Evolutionary conservation across 164 flowering plant genomes (phyloP).

Genomic region (Chimonanthus praecox): DNA sequence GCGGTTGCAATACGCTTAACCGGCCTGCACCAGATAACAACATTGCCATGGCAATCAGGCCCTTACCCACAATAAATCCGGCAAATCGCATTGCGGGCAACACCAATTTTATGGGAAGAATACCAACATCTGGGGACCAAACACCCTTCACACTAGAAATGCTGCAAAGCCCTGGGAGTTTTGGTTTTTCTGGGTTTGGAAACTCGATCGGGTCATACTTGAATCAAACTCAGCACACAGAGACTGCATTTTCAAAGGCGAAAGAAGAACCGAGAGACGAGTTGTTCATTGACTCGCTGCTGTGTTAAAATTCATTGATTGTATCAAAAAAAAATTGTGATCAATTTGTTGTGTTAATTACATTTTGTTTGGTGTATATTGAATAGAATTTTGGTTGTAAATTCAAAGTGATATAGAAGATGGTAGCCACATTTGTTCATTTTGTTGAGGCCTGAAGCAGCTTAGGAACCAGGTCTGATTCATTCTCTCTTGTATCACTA

Average conservation of each 20-base stretch:
- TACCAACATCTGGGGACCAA: constrained; percentile 13
- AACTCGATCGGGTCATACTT: not conserved
- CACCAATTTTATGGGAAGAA: constrained; percentile 23
- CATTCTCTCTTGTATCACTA: constrained; percentile 2
- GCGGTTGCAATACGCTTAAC: constrained; percentile 19
- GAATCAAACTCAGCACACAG: constrained; percentile 5
- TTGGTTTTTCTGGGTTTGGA: constrained; percentile 18
- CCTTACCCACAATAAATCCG: constrained; percentile 20
- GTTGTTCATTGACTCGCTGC: constrained; percentile 13
- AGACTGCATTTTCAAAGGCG: constrained; percentile 8
- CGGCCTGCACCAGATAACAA: constrained; percentile 23
- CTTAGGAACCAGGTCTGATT: constrained; percentile 5
- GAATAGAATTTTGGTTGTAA: constrained; percentile 7
- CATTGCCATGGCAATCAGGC: constrained; percentile 32
- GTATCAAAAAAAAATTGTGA: not conserved
- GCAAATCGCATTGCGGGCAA: not conserved
- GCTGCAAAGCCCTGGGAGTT: constrained; percentile 20
- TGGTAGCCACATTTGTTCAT: constrained; percentile 10
- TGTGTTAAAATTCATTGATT: constrained; percentile 7
- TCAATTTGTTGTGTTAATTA: not conserved
- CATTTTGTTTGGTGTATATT: constrained; percentile 10
- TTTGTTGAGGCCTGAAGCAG: constrained; percentile 10
- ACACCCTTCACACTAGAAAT: constrained; percentile 46
- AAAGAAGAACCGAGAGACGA: constrained; percentile 24
- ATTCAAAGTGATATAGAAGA: not conserved